A percentile compares a stretch with the other conserved stretches of the same genome.
phyloP scores from a whole-genome alignment of 345 rosid genomes.

The Carallia brachiata region DNA sequence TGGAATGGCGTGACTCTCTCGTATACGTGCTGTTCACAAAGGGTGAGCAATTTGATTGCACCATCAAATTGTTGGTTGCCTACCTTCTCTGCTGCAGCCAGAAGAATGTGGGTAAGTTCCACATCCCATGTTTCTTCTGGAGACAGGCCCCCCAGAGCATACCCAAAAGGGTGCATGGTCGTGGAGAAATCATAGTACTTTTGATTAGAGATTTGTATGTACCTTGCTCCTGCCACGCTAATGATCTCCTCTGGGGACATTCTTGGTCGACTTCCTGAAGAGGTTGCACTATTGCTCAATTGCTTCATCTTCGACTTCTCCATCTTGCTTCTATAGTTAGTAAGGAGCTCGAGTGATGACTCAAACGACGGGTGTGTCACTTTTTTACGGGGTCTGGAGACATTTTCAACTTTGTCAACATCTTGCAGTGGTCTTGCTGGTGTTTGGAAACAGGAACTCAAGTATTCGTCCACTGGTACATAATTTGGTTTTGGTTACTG shows the following conservation, averaged over 20 bases:
- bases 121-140: slow-evolving; percentile 51
- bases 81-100: slow-evolving; percentile 57
- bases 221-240: slow-evolving; percentile 46
- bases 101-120: slow-evolving; percentile 49
- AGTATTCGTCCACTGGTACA: slow-evolving; percentile 5
- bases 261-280: slow-evolving; percentile 1
- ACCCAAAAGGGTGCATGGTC: slow-evolving; percentile 50
- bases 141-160: slow-evolving; percentile 44
- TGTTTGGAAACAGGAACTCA: slow-evolving; percentile 17
- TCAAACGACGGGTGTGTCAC: not conserved
- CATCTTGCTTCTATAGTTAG: slow-evolving; percentile 32
- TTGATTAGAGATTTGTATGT: slow-evolving; percentile 39
- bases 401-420: slow-evolving; percentile 9
- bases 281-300: not conserved
- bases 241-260: slow-evolving; percentile 50
- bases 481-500: slow-evolving; percentile 1
- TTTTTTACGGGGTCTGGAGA: not conserved
- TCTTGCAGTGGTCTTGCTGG: slow-evolving; percentile 15
- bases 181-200: slow-evolving; percentile 35
- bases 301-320: slow-evolving; percentile 27
- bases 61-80: slow-evolving; percentile 44
- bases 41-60: slow-evolving; percentile 42
- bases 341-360: slow-evolving; percentile 41
- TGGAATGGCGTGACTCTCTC: slow-evolving; percentile 42
- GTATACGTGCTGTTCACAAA: slow-evolving; percentile 43